Conservation (phyloP, 306 rosid species). For the Rubus idaeus region DNA sequence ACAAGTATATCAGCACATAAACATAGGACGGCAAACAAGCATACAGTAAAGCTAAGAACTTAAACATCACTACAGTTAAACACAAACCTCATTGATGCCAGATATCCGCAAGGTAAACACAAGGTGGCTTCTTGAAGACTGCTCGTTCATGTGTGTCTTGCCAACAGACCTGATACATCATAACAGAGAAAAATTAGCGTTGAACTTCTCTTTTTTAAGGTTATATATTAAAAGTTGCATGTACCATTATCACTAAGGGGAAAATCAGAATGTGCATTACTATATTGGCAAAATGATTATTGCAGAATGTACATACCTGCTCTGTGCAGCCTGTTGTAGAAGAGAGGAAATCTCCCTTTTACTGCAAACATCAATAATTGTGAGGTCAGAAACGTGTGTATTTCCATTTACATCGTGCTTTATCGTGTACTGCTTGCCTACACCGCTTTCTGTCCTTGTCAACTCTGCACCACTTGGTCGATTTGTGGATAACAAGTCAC, state of each 20-base stretch:
- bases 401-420: conserved; percentile 91
- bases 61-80: not conserved
- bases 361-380: conserved; percentile 75
- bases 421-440: conserved; percentile 77
- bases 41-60: not conserved
- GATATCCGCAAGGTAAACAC: conserved; percentile 90
- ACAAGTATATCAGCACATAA: conserved; percentile 18
- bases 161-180: conserved; percentile 79
- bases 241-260: not conserved
- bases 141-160: conserved; percentile 93
- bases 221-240: not conserved
- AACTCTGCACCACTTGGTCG: conserved; percentile 53
- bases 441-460: conserved; percentile 54
- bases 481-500: conserved; percentile 71
- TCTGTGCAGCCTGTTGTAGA: conserved; percentile 76
- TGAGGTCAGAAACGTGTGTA: conserved; percentile 78
- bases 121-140: conserved; percentile 93
- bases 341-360: conserved; percentile 88
- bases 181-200: conserved; percentile 5
- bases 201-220: not conserved
- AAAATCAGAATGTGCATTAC: not conserved
- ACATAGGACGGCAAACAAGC: not conserved
- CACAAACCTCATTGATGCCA: conserved; percentile 77
- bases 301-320: conserved; percentile 54
- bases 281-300: not conserved